Evolutionary conservation across 1,284 basidiomycete genomes (phyloP).

Genomic region (Phenoliferia sp.): DNA sequence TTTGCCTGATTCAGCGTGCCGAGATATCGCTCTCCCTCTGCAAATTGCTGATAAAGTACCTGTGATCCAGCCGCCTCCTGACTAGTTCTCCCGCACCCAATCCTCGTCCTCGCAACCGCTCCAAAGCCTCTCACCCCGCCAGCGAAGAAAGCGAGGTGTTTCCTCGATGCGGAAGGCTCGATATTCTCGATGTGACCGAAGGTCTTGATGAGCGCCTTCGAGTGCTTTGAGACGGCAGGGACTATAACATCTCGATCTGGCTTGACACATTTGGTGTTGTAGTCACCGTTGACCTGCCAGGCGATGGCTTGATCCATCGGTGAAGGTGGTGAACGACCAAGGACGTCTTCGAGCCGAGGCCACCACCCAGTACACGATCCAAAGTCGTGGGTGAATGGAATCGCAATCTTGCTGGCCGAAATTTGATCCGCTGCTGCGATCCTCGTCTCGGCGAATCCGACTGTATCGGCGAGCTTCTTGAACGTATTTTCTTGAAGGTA

Average conservation of each 20-base stretch:
- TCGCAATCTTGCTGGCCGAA: constrained; percentile 37
- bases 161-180: constrained; percentile 17
- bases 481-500: constrained; percentile 40
- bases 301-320: constrained; percentile 37
- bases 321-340: constrained; percentile 31
- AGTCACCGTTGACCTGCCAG: constrained; percentile 38
- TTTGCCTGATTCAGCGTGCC: constrained; percentile 43
- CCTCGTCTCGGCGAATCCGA: constrained; percentile 28
- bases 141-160: constrained; percentile 33
- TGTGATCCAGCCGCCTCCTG: constrained; percentile 37
- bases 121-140: constrained; percentile 35
- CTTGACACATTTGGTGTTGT: constrained; percentile 36
- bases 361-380: constrained; percentile 39
- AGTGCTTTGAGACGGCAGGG: constrained; percentile 34
- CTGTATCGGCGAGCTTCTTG: constrained; percentile 39
- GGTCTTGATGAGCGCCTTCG: constrained; percentile 24
- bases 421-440: constrained; percentile 33
- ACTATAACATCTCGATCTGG: constrained; percentile 36
- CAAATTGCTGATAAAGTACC: constrained; percentile 40
- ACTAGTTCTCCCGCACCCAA: constrained; percentile 29
- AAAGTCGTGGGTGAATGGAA: constrained; percentile 49
- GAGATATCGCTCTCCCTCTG: constrained; percentile 44
- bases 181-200: constrained; percentile 24
- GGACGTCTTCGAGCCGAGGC: constrained; percentile 33
- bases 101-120: constrained; percentile 32